Evolutionary conservation across 345 rosid species (phyloP).

Genomic region (Rhodomyrtus tomentosa): DNA sequence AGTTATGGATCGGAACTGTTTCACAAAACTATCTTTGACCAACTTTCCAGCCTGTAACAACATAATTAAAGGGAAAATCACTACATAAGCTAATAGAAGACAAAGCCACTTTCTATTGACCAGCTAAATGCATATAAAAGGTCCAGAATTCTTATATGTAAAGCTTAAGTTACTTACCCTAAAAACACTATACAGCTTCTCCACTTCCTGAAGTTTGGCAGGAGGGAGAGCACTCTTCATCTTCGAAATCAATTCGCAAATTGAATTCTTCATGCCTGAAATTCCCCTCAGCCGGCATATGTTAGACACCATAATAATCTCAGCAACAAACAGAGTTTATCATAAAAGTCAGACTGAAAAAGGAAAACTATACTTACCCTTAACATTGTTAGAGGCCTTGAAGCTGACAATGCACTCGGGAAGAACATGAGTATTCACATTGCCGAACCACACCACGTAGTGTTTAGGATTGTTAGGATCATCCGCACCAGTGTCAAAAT

Average conservation of each 20-base stretch:
- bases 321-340: neutral
- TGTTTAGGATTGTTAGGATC: slow-evolving; percentile 24
- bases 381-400: slow-evolving; percentile 11
- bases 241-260: slow-evolving; percentile 18
- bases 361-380: slow-evolving; percentile 7
- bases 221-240: slow-evolving; percentile 26
- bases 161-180: slow-evolving; percentile 8
- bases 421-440: slow-evolving; percentile 27
- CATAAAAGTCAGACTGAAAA: neutral
- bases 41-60: slow-evolving; percentile 22
- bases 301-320: neutral
- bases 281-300: slow-evolving; percentile 16
- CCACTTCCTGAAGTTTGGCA: slow-evolving; percentile 17
- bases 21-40: slow-evolving; percentile 16
- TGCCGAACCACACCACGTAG: slow-evolving; percentile 31
- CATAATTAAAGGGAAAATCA: neutral
- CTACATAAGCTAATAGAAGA: neutral
- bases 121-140: neutral
- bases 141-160: neutral
- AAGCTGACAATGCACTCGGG: slow-evolving; percentile 42
- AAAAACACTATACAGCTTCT: slow-evolving; percentile 7
- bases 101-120: neutral
- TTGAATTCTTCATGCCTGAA: slow-evolving; percentile 1
- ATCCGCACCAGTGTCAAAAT: slow-evolving; percentile 34
- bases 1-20: slow-evolving; percentile 13